These are phyloP conservation scores for Fomes fomentarius DNA, from an alignment of 1,284 basidiomycete species.

Conservation along the genomic window DNA sequence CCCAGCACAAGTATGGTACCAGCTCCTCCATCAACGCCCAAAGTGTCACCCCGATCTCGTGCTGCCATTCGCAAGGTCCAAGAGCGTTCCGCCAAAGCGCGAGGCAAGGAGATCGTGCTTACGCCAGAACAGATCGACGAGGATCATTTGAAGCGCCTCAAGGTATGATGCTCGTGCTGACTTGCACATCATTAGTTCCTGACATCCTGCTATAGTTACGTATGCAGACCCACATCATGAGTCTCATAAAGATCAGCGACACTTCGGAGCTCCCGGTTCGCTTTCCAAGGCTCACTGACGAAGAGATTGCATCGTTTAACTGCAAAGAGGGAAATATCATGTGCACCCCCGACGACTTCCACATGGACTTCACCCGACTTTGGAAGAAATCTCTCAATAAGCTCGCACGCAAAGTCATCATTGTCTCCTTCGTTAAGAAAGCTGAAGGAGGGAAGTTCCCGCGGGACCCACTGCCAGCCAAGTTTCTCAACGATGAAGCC, in stretches of 20 bases:
- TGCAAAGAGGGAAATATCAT: neutral
- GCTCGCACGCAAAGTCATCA: neutral
- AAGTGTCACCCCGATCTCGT: neutral
- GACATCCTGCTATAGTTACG: neutral
- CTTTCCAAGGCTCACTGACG: neutral
- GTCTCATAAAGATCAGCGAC: neutral
- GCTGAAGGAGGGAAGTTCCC: neutral
- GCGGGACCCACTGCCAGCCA: neutral
- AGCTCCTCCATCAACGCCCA: too few relatives aligned
- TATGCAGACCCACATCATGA: neutral
- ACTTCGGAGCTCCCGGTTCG: neutral
- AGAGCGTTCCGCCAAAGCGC: neutral
- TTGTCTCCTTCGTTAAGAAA: neutral
- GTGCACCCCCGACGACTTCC: neutral
- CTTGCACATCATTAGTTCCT: neutral
- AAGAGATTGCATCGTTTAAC: neutral
- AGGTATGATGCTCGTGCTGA: neutral
- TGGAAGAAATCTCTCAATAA: slow-evolving; percentile 4
- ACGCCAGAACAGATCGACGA: neutral
- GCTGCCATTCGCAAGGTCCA: neutral
- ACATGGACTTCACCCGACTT: slow-evolving; percentile 1
- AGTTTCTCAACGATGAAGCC: neutral
- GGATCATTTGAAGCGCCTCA: neutral
- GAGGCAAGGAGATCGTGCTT: neutral
- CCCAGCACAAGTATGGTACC: too few relatives aligned